Evolutionary conservation across 148 eudicot species (phyloP), one percentile per base, ranked within the genome.

Genomic region (Tetragonia tetragonoides): DNA sequence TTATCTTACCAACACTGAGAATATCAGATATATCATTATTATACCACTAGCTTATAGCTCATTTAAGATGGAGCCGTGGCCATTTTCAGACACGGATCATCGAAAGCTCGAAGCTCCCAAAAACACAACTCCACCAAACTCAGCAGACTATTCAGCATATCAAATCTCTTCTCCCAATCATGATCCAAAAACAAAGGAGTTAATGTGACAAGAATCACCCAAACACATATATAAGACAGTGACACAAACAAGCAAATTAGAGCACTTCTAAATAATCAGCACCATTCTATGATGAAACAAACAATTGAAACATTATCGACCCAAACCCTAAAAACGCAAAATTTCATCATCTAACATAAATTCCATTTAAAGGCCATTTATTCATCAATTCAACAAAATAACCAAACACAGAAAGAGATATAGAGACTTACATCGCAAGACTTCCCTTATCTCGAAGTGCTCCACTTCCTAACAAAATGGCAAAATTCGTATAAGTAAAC

Each of bases 381-480:
- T 10, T 51, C 39, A 17, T 16, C 71, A 16, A 6, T 14, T 62
- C 0, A 42, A 16, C 37, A 44, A 64, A 72, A 53, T 12, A 18
- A 3, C 23, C 24, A 38, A 72, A 14, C 20, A 46, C 6, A 10
- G 2, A 14, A n/a, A 1, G 41, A 18, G 11, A 20, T 68, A 20
- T 6, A 71, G 2, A 12, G 59, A 34, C 94, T 87, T 84, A 95
- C 99, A 89, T 84, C 97, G 87, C 60, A 95, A 84, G 72, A 92
- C 94, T 92, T 95, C 99, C 24, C 90, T 88, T 66, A 95, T 93
- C 86, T 92, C 97, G 47, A 92, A 91, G 83, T 88, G 92, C 84
- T 95, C 96, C 73, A 92, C 91, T 73, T 92, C 94, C 99, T 95
- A 69, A 75, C 79, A 62, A 10, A 67, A 63, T 42, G 64, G 20